Evolutionary conservation across 208 protist genomes (phyloP).

Genomic region (Naegleria lovaniensis): DNA sequence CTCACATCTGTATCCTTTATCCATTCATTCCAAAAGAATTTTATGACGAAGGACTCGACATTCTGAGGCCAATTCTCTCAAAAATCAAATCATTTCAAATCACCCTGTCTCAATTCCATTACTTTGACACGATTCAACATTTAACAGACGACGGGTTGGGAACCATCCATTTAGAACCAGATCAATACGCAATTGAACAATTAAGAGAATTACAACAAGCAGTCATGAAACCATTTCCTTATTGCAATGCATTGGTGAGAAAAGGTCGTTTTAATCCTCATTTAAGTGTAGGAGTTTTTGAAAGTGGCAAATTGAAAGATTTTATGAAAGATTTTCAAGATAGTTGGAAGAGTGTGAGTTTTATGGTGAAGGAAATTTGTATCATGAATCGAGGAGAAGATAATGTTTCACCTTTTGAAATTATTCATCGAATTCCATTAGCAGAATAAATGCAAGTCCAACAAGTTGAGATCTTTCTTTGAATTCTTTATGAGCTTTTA

Average conservation of each 20-base stretch:
- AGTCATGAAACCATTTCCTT: background rate
- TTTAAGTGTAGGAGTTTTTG: background rate
- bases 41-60: background rate
- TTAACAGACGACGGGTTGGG: background rate
- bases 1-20: background rate
- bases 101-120: background rate
- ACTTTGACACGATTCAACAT: background rate
- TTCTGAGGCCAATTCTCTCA: background rate
- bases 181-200: background rate
- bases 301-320: background rate
- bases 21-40: background rate
- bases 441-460: too few species aligned
- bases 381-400: background rate
- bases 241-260: background rate
- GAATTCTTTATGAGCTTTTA: too few species aligned
- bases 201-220: background rate
- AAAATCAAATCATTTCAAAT: background rate
- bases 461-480: too few species aligned
- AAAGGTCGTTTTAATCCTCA: background rate
- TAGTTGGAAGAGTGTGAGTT: background rate
- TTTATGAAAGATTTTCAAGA: background rate
- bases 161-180: background rate
- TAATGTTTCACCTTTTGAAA: background rate
- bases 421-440: background rate
- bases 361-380: background rate